Evolutionary conservation across 768 basidiomycete genomes (phyloP), one percentile per base, ranked within the genome.

Genomic region (Psilocybe tampanensis): DNA sequence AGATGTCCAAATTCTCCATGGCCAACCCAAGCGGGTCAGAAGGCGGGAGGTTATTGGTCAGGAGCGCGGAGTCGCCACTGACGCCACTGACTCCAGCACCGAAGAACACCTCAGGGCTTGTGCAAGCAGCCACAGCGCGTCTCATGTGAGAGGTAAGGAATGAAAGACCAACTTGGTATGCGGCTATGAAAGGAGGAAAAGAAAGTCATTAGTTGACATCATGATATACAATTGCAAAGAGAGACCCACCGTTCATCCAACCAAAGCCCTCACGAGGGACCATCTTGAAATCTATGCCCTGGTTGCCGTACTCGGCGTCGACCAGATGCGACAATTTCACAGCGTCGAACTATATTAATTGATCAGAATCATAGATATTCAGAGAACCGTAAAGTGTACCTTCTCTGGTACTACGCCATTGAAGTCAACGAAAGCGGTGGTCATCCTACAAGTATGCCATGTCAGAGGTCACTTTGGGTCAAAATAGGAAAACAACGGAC

Each of bases 381-480:
- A 17, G n/a, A 23, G 36, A 26, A 17, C 11, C 33, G 26, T 44
- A 32, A 39, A 39, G 64, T 72, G n/a, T 26, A 89, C 90, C 84
- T 98, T 98, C 77, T 98, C 96, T 0, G 96, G 95, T 1, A 98
- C 95, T 33, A 97, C 94, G 3, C 96, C 96, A 71, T 98, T 98
- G 73, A 97, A 98, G 70, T 96, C 94, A 52, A 97, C 95, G 62
- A 94, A 92, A 2, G 93, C 92, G 0, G 89, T 91, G 9, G 94
- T 95, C 90, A 94, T 93, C 89, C 90, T 92, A 60, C 12, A 50
- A 57, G 52, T 22, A 94, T 92, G 89, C 89, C 91, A 60, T 13
- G 50, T 58, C 54, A 23, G 51, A 8, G 13, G 8, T 51, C 8
- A 22, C 11, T 33, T 3, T 11, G 8, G 8, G 55, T 17, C 24